These are phyloP conservation scores for Ceratocystis papillata DNA, from an alignment of 2,329 filamentous ascomycete genomes.

Conservation along the genomic window DNA sequence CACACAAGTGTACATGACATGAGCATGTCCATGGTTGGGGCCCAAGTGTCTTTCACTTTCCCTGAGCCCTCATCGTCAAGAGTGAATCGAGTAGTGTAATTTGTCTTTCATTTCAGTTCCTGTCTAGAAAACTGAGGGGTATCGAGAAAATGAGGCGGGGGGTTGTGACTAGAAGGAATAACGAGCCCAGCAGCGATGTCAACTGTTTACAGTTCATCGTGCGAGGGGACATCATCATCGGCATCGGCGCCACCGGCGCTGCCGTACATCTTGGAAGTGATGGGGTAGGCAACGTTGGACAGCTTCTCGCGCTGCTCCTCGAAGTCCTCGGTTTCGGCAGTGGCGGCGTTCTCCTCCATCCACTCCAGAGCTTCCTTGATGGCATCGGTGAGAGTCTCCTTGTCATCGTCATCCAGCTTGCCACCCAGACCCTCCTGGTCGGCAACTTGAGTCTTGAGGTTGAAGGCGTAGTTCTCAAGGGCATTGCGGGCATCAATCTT, in stretches of 20 bases:
- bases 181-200: slow-evolving; percentile 1
- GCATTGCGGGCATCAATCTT: slow-evolving; percentile 94
- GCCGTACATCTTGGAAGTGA: slow-evolving; percentile 93
- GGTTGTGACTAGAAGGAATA: not conserved
- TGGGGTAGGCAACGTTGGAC: slow-evolving; percentile 90
- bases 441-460: slow-evolving; percentile 97
- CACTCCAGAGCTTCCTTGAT: slow-evolving; percentile 96
- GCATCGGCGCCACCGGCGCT: slow-evolving; percentile 52
- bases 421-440: slow-evolving; percentile 93
- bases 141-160: slow-evolving; percentile 12
- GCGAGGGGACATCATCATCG: slow-evolving; percentile 57
- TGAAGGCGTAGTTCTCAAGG: slow-evolving; percentile 98
- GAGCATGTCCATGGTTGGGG: not conserved
- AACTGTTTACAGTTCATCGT: slow-evolving; percentile 66
- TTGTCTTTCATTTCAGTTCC: slow-evolving; percentile 24
- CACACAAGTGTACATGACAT: slow-evolving; percentile 5
- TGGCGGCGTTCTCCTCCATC: slow-evolving; percentile 87
- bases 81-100: slow-evolving; percentile 24
- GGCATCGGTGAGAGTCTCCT: slow-evolving; percentile 89
- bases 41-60: not conserved
- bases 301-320: slow-evolving; percentile 99
- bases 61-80: slow-evolving; percentile 8
- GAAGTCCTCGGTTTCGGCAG: slow-evolving; percentile 83
- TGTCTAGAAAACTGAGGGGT: slow-evolving; percentile 16
- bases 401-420: slow-evolving; percentile 98